These are phyloP conservation scores for Seiridium cupressi DNA, from an alignment of 2,329 filamentous ascomycete genomes.

Conservation along the genomic window DNA sequence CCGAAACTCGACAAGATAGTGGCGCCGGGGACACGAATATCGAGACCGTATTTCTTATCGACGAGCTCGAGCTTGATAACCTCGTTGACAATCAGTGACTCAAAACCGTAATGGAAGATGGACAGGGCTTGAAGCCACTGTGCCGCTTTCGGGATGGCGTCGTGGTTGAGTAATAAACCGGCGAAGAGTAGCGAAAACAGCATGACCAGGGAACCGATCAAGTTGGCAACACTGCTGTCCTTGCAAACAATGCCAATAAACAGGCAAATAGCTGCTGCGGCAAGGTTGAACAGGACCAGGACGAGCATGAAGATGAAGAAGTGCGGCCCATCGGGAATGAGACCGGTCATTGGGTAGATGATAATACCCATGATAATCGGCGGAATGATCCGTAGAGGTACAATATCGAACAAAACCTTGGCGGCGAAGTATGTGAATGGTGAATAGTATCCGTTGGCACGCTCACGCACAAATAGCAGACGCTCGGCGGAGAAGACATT, in stretches of 20 bases:
- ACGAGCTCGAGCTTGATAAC: slow-evolving; percentile 85
- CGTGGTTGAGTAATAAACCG: slow-evolving; percentile 89
- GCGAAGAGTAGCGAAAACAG: slow-evolving; percentile 94
- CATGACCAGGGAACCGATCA: slow-evolving; percentile 95
- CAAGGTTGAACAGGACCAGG: slow-evolving; percentile 92
- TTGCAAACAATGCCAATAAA: slow-evolving; percentile 96
- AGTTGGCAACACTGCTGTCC: slow-evolving; percentile 85
- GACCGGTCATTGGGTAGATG: slow-evolving; percentile 95
- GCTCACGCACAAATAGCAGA: slow-evolving; percentile 85
- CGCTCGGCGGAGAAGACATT: slow-evolving; percentile 92
- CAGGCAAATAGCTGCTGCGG: slow-evolving; percentile 87
- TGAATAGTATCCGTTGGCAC: slow-evolving; percentile 95
- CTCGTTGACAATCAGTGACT: slow-evolving; percentile 95
- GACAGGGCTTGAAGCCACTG: slow-evolving; percentile 90
- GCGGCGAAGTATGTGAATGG: slow-evolving; percentile 91
- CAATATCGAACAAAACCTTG: slow-evolving; percentile 97
- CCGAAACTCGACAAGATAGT: slow-evolving; percentile 94
- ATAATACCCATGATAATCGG: slow-evolving; percentile 95
- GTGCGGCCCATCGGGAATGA: slow-evolving; percentile 76
- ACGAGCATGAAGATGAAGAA: slow-evolving; percentile 92
- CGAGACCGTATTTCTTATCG: slow-evolving; percentile 92
- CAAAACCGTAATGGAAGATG: slow-evolving; percentile 98
- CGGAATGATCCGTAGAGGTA: slow-evolving; percentile 90
- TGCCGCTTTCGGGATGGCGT: slow-evolving; percentile 82
- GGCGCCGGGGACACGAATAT: slow-evolving; percentile 93